Evolutionary conservation across 805 yeast genomes (phyloP), one percentile per base, ranked within the genome.

Genomic region (Priceomyces castillae): DNA sequence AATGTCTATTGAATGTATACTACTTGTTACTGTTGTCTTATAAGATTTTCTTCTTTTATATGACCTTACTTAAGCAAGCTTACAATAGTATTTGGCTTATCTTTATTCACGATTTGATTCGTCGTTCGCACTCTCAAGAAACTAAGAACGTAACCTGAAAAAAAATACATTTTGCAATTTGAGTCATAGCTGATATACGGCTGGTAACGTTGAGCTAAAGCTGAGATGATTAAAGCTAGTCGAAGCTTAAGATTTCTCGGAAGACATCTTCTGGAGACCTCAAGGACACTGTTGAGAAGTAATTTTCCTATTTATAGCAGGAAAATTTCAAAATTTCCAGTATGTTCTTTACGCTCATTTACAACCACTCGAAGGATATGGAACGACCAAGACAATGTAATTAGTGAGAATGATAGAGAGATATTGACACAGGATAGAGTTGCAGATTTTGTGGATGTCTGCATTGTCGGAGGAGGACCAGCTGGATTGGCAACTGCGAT

Each of bases 401-500:
- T 63, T 12, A 41, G 59, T 3, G 58, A 49, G 22, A 86, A 80
- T 15, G 70, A 73, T 37, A 68, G 68, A 50, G 78, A 66, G 28
- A 44, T 67, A 3, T 64, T 84, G 12, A 69, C 69, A 1, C 84
- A 80, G 48, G 87, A 83, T 49, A 73, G 98, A 44, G 95, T 86
- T 4, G 78, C 74, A 11, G 99, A 94, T 58, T 78, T 80, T 25
- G 97, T 88, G 20, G 99, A 94, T 62, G 96, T 94, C 17, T 86
- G 95, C 56, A 89, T 94, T 40, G 96, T 94, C 2, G 99, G 99
- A 34, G 98, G 95, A 28, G 99, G 99, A 0, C 98, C 98, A 5
- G 95, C 98, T 1, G 99, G 99, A 2, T 70, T 94, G 40, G 90
- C 97, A 1, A 84, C 99, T 1, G 98, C 98, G 10, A 94, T 94